A percentile compares a stretch with the other conserved stretches of the same genome.
Evolutionary conservation across 116 monocot species (phyloP).

Genomic region (Phalaenopsis hybrid): DNA sequence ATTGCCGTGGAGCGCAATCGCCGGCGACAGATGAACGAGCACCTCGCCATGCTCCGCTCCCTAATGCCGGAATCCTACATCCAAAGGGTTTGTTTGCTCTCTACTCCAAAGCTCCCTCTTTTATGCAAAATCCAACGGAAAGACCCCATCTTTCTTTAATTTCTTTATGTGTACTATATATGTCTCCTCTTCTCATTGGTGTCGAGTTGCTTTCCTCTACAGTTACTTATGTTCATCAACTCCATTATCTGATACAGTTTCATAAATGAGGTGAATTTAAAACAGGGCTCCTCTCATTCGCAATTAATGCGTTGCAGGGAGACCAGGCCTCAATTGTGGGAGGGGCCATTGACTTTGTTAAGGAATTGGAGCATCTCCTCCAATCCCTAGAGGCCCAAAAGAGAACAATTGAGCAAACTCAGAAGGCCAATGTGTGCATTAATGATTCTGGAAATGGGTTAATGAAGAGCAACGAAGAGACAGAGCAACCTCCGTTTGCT

Average conservation of each 20-base stretch:
- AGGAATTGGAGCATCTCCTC: constrained; percentile 79
- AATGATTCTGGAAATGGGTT: background rate
- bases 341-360: constrained; percentile 92
- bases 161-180: background rate
- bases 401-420: constrained; percentile 26
- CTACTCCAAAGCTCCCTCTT: background rate
- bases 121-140: background rate
- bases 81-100: constrained; percentile 37
- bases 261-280: constrained; percentile 11
- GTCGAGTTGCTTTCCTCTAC: background rate
- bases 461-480: background rate
- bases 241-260: background rate
- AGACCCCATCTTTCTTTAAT: background rate
- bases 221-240: background rate
- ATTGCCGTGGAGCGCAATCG: constrained; percentile 88
- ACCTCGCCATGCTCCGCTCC: constrained; percentile 64
- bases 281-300: background rate
- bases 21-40: constrained; percentile 81
- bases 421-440: background rate
- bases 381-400: constrained; percentile 75
- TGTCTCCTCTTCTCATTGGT: background rate
- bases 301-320: constrained; percentile 37
- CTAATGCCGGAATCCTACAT: constrained; percentile 80
- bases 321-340: constrained; percentile 95
- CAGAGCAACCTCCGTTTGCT: constrained; percentile 48